A percentile compares a stretch with the other conserved stretches of the same genome.
These are phyloP conservation scores for Coemansia sp. DNA, from an alignment of 192 early-diverging fungal genomes.

Conservation along the genomic window DNA sequence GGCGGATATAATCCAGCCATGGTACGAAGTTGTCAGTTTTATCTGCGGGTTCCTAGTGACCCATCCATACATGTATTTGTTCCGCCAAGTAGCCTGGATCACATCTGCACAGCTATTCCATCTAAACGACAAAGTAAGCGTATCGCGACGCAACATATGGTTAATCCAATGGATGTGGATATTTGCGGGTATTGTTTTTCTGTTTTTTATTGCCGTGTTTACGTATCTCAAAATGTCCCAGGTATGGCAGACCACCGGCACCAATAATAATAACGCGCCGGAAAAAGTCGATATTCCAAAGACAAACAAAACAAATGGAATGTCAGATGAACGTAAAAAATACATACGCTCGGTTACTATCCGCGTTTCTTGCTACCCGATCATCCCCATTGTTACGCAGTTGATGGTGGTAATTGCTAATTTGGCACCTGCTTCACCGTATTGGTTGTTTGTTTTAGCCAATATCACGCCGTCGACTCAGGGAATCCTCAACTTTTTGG, in stretches of 20 bases:
- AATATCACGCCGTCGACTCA: constrained; percentile 21
- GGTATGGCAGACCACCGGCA: background rate
- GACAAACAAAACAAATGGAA: background rate
- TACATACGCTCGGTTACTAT: constrained; percentile 15
- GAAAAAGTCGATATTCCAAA: constrained; percentile 23
- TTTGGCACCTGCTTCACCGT: constrained; percentile 8
- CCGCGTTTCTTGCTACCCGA: constrained; percentile 20
- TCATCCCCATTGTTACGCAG: constrained; percentile 19
- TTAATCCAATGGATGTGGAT: constrained; percentile 10
- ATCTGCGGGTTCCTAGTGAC: constrained; percentile 8
- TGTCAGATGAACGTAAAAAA: constrained; percentile 5
- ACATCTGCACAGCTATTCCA: background rate
- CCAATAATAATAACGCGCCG: background rate
- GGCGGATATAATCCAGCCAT: constrained; percentile 7
- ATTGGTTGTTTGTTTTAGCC: constrained; percentile 19
- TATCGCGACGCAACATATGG: background rate
- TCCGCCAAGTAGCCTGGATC: constrained; percentile 1
- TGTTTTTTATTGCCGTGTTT: constrained; percentile 6
- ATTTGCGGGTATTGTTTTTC: constrained; percentile 3
- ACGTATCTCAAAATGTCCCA: constrained; percentile 14
- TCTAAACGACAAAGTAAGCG: background rate
- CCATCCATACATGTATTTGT: constrained; percentile 18
- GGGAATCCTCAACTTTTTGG: constrained; percentile 22
- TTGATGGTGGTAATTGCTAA: constrained; percentile 3
- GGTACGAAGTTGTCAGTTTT: constrained; percentile 7